Conservation (phyloP, 257 asterid genomes). For the Verbascum thapsus region DNA sequence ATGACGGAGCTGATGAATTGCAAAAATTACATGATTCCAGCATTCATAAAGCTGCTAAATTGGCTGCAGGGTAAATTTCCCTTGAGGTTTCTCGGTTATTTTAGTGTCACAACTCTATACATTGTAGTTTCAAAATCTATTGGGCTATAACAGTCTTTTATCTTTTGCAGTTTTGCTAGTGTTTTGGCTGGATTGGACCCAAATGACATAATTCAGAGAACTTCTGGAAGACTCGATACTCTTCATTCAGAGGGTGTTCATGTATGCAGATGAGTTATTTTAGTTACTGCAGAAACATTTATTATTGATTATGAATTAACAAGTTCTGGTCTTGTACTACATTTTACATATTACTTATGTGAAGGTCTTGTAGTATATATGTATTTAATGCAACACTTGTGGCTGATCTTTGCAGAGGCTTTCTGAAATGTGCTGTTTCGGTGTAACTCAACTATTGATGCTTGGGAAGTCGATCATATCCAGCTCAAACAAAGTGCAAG, state of each 20-base stretch:
- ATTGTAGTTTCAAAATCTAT: slow-evolving; percentile 1
- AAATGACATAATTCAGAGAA: slow-evolving; percentile 71
- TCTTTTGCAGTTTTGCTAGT: slow-evolving; percentile 72
- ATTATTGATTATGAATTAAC: no score
- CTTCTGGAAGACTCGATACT: slow-evolving; percentile 85
- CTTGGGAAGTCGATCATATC: slow-evolving; percentile 82
- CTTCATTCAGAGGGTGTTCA: slow-evolving; percentile 99
- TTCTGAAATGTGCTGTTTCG: slow-evolving; percentile 95
- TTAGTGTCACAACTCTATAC: slow-evolving; percentile 1
- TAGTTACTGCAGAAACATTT: no score
- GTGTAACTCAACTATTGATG: slow-evolving; percentile 77
- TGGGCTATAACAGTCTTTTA: slow-evolving; percentile 12
- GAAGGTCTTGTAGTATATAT: neutral
- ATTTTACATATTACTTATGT: slow-evolving; percentile 11
- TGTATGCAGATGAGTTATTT: slow-evolving; percentile 53
- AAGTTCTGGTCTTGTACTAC: slow-evolving; percentile 9
- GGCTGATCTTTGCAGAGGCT: slow-evolving; percentile 63
- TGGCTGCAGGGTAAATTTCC: slow-evolving; percentile 84
- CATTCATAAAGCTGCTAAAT: slow-evolving; percentile 91
- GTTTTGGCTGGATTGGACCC: slow-evolving; percentile 82
- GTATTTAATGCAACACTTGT: slow-evolving; percentile 25
- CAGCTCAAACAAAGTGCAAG: slow-evolving; percentile 55
- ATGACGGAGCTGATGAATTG: slow-evolving; percentile 59
- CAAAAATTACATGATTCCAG: slow-evolving; percentile 80
- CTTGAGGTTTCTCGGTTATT: slow-evolving; percentile 18